Evolutionary conservation across 225 moss, liverwort and hornwort species (phyloP), one percentile per base, ranked within the genome.

Genomic region (Straminergon stramineum): DNA sequence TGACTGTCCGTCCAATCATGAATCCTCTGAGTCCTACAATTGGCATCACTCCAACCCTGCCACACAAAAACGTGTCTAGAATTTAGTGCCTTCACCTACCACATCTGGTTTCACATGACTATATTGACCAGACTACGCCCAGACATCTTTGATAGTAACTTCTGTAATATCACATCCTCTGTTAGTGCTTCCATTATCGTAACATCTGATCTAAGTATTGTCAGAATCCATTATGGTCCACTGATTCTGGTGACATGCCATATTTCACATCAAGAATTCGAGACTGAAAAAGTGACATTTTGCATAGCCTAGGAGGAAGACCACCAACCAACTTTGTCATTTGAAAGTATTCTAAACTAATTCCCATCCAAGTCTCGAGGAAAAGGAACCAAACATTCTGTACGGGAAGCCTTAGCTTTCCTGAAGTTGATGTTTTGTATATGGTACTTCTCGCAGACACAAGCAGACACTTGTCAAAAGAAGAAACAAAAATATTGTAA

Each of bases 41-140:
- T 43, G 97, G 94, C 95, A 95, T 92, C 53, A 96, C 92, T 52
- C 96, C 96, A 52, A 95, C 83, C 60, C 96, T 96, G 94, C 64
- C 61, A 73, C 75, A 92, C 76, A 22, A 52, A 66, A 88, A 70
- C 32, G 61, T 61, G 51, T 30, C 39, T 34, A 11, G 26, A 79
- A 45, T 23, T 77, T 37, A 86, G 79, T 71, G 73, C 30, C 51
- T 88, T 90, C 81, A 85, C 68, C 68, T 73, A 30, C 58, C 32
- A 63, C 58, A 60, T n/a, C 60, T 84, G 28, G 22, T 79, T 89
- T 79, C 70, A 70, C 39, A 75, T 67, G 66, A 52, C 24, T 48
- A 24, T 39, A 85, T 57, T 51, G 79, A 34, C 31, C 58, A 80
- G 32, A 32, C 53, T 74, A 22, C n/a, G 1, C 17, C 45, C 35